Base-by-base conservation (phyloP, 2,329 filamentous ascomycete species). In the Fusarium buxicola region DNA sequence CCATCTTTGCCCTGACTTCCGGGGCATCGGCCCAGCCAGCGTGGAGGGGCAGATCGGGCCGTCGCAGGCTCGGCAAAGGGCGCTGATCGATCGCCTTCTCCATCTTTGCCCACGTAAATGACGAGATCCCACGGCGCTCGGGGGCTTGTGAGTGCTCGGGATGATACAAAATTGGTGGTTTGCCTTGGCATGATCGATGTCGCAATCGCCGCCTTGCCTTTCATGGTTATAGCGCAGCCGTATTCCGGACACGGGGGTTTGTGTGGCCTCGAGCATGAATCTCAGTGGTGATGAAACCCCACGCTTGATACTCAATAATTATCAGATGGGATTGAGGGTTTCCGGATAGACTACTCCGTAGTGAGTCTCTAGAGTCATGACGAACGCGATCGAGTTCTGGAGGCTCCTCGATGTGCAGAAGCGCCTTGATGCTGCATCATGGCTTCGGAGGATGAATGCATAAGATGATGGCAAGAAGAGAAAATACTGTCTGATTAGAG, bases 161-260 rank as follows among this genome's bases (percentile, higher is more conserved):
- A 44, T 49, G 58, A 64, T 58, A 60, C 36, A 51, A 58, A 48
- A 53, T 55, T 51, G 48, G 46, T 45, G 53, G 30, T 56, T 55
- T 51, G 54, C 34, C 27, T 27, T 48, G 47, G 58, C 60, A 65
- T 67, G 55, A 61, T 55, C 51, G 58, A 71, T 71, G 69, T 68
- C 69, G 69, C 58, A 65, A 71, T 71, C 55, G 65, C 62, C 62
- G 58, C 66, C 39, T 67, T 71, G 31, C 69, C 63, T 8, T 48
- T 70, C 54, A 36, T 12, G 53, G 69, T 15, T 39, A 27, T 71
- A 60, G 66, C 53, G 58, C 32, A 45, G 40, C 61, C 51, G 51
- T 56, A 43, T 62, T 41, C 30, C 39, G 32, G 44, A 52, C 39
- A 16, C 31, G 31, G 16, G 18, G 39, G 18, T 47, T 44, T 56